Base-by-base conservation (phyloP, 2,329 filamentous ascomycete genomes). In the Aspergillus melleus region DNA sequence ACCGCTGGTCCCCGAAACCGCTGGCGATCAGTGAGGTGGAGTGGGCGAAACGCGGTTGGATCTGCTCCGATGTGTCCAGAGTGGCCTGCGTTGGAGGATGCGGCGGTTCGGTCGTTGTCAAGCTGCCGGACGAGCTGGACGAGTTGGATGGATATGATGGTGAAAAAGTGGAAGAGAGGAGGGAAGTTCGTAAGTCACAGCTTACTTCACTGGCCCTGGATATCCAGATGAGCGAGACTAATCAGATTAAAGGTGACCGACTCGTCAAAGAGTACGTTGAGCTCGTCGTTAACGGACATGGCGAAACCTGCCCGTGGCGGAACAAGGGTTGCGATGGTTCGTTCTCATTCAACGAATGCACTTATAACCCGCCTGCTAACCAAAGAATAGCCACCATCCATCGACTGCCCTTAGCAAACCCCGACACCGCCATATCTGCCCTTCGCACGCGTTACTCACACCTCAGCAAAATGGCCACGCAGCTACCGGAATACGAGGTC, bases 11-110 rank as follows among this genome's bases (percentile, higher is more conserved):
- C n/a, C 90, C 91, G 0, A 98, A 98, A 74, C 93, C 95, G 0
- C 86, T 93, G 55, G 83, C 82, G 36, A 88, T 98, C 67, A 92
- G 87, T 71, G 95, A 98, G 77, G 88, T 97, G 8, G 90, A 92
- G 74, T 99, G 95, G 95, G 93, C 93, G 0, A 96, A 94, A 80
- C 82, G 90, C 60, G 94, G 94, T 0, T 99, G 95, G 94, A 83
- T 89, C 4, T 97, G 94, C 69, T 87, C 90, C 50, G 89, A 89
- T 67, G 87, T 88, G 64, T 92, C 96, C 76, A 90, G 90, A 4
- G 91, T 98, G 16, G 86, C 88, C 19, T 99, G 95, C 73, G 83
- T 81, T 47, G 88, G 90, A 46, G 86, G 93, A 2, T 99, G 95
- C 71, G 89, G 89, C 71, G 89, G 90, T 68, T 90, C 96, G 68